phyloP scores from a whole-genome alignment of 2,329 filamentous ascomycete species.

The Blumeria graminis region DNA sequence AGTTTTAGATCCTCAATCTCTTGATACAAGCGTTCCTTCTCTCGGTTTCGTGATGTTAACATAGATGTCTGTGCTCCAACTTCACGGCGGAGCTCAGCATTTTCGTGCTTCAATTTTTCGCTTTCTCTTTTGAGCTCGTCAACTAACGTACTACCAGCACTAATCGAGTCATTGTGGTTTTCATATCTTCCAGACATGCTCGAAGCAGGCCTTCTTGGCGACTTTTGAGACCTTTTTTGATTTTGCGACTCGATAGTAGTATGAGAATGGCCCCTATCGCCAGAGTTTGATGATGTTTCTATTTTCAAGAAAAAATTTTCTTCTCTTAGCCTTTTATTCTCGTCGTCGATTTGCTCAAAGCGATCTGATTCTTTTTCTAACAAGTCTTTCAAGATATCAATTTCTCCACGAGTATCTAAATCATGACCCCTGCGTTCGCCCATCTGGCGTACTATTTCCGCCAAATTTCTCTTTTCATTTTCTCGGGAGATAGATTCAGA shows the following conservation, averaged over 20 bases:
- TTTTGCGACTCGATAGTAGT: slow-evolving; percentile 45
- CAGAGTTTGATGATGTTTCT: slow-evolving; percentile 20
- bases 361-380: slow-evolving; percentile 77
- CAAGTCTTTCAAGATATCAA: slow-evolving; percentile 87
- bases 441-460: slow-evolving; percentile 50
- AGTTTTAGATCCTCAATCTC: slow-evolving; percentile 95
- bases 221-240: slow-evolving; percentile 26
- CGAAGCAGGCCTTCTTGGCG: slow-evolving; percentile 24
- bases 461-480: slow-evolving; percentile 64
- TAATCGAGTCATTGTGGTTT: slow-evolving; percentile 26
- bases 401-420: slow-evolving; percentile 30
- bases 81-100: slow-evolving; percentile 73
- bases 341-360: slow-evolving; percentile 74
- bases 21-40: slow-evolving; percentile 84
- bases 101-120: slow-evolving; percentile 70
- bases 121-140: slow-evolving; percentile 49
- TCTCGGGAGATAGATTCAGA: slow-evolving; percentile 59
- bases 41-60: slow-evolving; percentile 83
- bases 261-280: slow-evolving; percentile 22
- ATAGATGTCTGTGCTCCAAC: slow-evolving; percentile 92
- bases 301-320: slow-evolving; percentile 55
- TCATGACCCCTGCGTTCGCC: slow-evolving; percentile 25
- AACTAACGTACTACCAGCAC: slow-evolving; percentile 39
- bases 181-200: slow-evolving; percentile 22
- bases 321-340: slow-evolving; percentile 61